These are phyloP conservation scores for Starmerella sp. DNA, from an alignment of 805 yeast genomes.

Conservation along the genomic window DNA sequence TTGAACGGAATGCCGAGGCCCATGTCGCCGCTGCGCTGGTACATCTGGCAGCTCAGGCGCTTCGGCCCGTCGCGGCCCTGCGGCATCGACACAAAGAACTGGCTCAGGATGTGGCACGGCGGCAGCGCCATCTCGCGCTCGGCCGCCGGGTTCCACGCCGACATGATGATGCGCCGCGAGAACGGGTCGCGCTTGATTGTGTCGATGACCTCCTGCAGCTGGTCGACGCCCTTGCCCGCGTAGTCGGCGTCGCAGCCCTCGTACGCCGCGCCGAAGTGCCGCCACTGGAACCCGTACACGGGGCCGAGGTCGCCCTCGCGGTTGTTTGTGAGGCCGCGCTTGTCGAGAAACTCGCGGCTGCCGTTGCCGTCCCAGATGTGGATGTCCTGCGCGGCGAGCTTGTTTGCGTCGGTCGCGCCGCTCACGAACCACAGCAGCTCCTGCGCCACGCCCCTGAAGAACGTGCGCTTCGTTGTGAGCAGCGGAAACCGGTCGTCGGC, in stretches of 20 bases:
- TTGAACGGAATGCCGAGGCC: conserved; percentile 99
- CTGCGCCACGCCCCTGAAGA: conserved; percentile 74
- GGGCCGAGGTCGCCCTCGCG: conserved; percentile 96
- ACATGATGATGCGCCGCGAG: conserved; percentile 85
- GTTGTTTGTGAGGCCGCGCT: conserved; percentile 65
- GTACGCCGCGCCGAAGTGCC: conserved; percentile 96
- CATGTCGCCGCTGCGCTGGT: conserved; percentile 98
- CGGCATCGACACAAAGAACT: conserved; percentile 73
- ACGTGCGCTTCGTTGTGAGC: conserved; percentile 85
- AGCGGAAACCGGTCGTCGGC: conserved; percentile 69
- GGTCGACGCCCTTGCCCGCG: conserved; percentile 81
- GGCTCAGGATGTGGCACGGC: conserved; percentile 95
- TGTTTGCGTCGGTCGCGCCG: conserved; percentile 81
- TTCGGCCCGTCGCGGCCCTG: conserved; percentile 48
- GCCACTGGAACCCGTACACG: conserved; percentile 98
- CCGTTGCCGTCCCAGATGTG: conserved; percentile 99
- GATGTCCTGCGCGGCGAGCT: conserved; percentile 71
- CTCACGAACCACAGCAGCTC: conserved; percentile 88
- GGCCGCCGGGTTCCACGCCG: conserved; percentile 99
- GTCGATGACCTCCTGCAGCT: conserved; percentile 64
- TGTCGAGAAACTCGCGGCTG: conserved; percentile 78
- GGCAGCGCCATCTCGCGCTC: conserved; percentile 92
- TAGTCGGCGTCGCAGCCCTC: conserved; percentile 79
- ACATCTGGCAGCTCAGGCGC: conserved; percentile 71
- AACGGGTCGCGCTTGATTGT: conserved; percentile 80